A percentile compares a stretch with the other conserved stretches of the same genome.
These are phyloP conservation scores for Ustilago shanxiensis DNA, from an alignment of 1,284 basidiomycete genomes.

Conservation along the genomic window DNA sequence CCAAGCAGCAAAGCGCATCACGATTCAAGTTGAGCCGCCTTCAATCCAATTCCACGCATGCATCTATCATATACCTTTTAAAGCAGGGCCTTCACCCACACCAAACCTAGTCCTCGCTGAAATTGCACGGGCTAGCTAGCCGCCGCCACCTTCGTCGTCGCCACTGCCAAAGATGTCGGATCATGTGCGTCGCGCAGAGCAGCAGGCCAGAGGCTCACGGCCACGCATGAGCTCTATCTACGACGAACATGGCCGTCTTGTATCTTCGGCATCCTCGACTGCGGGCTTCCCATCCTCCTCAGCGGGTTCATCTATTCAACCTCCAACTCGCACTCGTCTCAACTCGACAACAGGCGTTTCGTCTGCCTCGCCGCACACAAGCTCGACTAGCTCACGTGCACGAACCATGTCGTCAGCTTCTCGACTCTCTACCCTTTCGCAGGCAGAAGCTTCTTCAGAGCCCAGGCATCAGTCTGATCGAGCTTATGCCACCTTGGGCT, in stretches of 20 bases:
- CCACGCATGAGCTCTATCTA: conserved; percentile 31
- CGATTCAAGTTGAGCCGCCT: too few species aligned
- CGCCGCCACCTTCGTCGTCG: too few species aligned
- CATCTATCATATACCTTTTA: neutral
- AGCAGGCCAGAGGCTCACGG: conserved; percentile 19
- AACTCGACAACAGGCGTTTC: conserved; percentile 34
- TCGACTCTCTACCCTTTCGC: conserved; percentile 13
- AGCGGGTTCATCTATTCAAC: conserved; percentile 6
- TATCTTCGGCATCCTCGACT: conserved; percentile 18
- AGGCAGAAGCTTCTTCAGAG: conserved; percentile 11
- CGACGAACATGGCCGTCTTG: conserved; percentile 24
- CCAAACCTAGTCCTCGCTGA: neutral
- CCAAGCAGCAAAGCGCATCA: too few species aligned
- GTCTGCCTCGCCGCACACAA: conserved; percentile 13
- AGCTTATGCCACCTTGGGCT: conserved; percentile 27
- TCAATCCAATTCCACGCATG: conserved; percentile 8
- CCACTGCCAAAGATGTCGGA: conserved; percentile 30
- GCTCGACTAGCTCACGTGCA: conserved; percentile 20
- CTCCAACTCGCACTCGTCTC: conserved; percentile 25
- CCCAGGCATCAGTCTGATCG: conserved; percentile 16
- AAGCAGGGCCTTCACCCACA: neutral
- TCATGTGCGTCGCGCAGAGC: conserved; percentile 23
- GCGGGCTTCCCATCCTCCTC: conserved; percentile 16
- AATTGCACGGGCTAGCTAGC: neutral
- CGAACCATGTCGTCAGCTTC: conserved; percentile 44